Evolutionary conservation across 2,329 filamentous ascomycete species (phyloP), one percentile per base, ranked within the genome.

Genomic region (Epichloe amarillans): DNA sequence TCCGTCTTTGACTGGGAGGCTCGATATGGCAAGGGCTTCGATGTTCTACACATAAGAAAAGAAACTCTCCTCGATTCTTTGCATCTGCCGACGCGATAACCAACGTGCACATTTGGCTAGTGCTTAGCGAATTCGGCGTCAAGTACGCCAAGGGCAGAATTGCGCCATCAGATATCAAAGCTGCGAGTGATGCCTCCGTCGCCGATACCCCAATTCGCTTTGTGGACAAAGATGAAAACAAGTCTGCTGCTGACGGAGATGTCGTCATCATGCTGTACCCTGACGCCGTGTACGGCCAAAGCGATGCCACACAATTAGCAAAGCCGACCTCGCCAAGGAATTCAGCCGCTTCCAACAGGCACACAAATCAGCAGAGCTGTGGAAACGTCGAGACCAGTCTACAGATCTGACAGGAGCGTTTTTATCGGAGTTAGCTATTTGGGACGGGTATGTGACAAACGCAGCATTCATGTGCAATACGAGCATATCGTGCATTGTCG

Each of bases 21-120:
- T 0, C 68, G 76, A 23, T 98, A 98, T 60, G 90, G 89, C 0
- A 58, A 61, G 0, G 93, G 93, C 0, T 95, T 89, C 56, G 86
- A 98, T 61, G 88, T 95, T 5, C 67, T 93, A 52, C 83, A 93
- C 60, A 76, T 83, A 60, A 26, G 2, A 26, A 26, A 26, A 72
- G 69, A 52, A 65, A 61, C 36, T 68, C 74, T 23, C 71, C 76
- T 26, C 65, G 77, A 15, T 65, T 82, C 46, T 80, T 77, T 58
- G 57, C 69, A 3, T 74, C 73, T 2, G 59, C 63, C 0, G 76
- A 81, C 51, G 33, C 57, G 0, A 58, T 77, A 3, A 65, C 69
- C 5, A 77, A 82, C 50, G 61, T 69, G 61, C 67, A 74, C 2
- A 65, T 82, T 2, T 65, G 67, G 53, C 55, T 80, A 11, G 73